These are phyloP conservation scores for Penicillium occitanis DNA, from an alignment of 2,329 filamentous ascomycete genomes.

Conservation along the genomic window DNA sequence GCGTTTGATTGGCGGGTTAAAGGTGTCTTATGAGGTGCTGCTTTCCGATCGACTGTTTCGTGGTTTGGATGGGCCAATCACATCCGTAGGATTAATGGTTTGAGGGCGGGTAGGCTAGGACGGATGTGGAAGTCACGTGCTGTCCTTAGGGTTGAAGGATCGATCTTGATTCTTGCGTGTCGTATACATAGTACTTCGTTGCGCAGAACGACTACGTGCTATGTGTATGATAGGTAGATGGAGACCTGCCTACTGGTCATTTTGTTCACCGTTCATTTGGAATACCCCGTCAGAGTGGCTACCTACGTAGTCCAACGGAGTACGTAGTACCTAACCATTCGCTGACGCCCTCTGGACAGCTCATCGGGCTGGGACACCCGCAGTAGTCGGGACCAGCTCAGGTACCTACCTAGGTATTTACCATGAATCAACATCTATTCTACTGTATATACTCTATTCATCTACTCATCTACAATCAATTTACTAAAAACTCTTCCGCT, in stretches of 20 bases:
- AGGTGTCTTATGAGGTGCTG: slow-evolving; percentile 42
- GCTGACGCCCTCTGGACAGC: neutral
- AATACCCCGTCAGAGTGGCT: neutral
- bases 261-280: neutral
- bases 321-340: neutral
- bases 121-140: neutral
- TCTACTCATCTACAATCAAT: neutral
- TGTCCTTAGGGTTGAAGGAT: neutral
- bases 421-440: neutral
- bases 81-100: neutral
- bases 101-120: slow-evolving; percentile 1
- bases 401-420: neutral
- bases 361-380: slow-evolving; percentile 3
- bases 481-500: neutral
- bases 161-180: neutral
- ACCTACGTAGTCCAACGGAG: neutral
- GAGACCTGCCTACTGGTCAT: neutral
- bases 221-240: neutral
- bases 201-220: neutral
- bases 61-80: slow-evolving; percentile 3
- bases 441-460: neutral
- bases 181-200: neutral
- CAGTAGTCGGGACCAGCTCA: neutral
- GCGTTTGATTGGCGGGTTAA: slow-evolving; percentile 39
- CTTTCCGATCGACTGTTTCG: slow-evolving; percentile 36